Evolutionary conservation across 192 early-diverging fungal species (phyloP).

Genomic region (Phycomyces nitens): DNA sequence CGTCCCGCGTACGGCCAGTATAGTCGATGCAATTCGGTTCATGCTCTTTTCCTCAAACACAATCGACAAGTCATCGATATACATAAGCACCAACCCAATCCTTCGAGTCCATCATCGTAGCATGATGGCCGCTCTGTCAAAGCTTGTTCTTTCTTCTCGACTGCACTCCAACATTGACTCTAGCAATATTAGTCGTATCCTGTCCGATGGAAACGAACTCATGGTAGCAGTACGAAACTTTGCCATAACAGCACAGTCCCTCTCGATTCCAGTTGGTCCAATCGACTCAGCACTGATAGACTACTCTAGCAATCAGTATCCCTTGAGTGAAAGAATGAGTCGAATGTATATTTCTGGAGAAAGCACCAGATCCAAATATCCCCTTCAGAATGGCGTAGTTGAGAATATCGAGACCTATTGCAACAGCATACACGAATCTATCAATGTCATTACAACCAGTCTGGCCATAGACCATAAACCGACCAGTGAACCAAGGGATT

Average conservation of each 20-base stretch:
- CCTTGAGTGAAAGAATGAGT: background rate
- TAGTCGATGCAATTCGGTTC: constrained; percentile 81
- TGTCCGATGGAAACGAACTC: constrained; percentile 71
- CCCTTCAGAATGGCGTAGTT: background rate
- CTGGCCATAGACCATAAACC: background rate
- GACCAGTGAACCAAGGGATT: background rate
- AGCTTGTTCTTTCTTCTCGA: constrained; percentile 79
- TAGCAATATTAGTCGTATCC: constrained; percentile 60
- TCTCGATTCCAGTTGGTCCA: constrained; percentile 36
- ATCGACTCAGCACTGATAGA: constrained; percentile 44
- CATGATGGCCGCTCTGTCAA: constrained; percentile 80
- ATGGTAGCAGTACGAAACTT: constrained; percentile 73
- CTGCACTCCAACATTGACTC: constrained; percentile 41
- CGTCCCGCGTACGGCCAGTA: background rate
- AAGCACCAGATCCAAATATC: background rate
- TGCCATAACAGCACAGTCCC: constrained; percentile 41
- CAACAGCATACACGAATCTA: constrained; percentile 24
- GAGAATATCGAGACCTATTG: constrained; percentile 21
- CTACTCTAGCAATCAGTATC: background rate
- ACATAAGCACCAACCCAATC: constrained; percentile 60
- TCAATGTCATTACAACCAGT: background rate
- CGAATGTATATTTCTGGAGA: background rate
- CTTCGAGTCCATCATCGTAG: constrained; percentile 72
- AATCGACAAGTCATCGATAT: constrained; percentile 62
- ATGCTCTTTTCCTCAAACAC: constrained; percentile 82